Evolutionary conservation across 371 early-diverging fungal genomes (phyloP).

Genomic region (Circinella minor): DNA sequence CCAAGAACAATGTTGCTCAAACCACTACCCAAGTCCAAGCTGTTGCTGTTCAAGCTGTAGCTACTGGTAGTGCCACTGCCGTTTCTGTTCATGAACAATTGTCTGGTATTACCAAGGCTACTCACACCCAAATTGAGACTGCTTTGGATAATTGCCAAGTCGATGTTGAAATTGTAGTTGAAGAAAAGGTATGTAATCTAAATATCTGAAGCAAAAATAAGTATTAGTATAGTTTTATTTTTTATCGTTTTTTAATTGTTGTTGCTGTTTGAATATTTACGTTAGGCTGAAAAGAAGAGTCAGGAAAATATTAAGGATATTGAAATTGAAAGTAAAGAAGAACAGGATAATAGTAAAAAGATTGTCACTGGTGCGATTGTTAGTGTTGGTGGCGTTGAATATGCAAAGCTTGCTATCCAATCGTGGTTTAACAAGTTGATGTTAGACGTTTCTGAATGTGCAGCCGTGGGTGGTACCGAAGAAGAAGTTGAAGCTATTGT

Average conservation of each 20-base stretch:
- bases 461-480: conserved; percentile 34
- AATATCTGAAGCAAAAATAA: not conserved
- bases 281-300: not conserved
- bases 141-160: not conserved
- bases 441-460: conserved; percentile 35
- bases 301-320: not conserved
- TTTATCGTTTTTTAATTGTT: not conserved
- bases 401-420: conserved; percentile 32
- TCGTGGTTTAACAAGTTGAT: conserved; percentile 38
- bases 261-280: too few relatives aligned
- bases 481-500: conserved; percentile 40
- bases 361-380: not conserved
- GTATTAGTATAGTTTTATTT: not conserved
- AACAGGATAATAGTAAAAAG: not conserved
- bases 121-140: not conserved
- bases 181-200: not conserved
- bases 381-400: conserved; percentile 23
- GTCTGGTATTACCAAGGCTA: not conserved
- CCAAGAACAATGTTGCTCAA: conserved; percentile 15
- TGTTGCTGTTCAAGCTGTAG: conserved; percentile 13
- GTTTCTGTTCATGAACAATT: conserved; percentile 2
- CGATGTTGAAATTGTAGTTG: not conserved
- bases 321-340: not conserved
- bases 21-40: conserved; percentile 18
- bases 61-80: conserved; percentile 1